Base-by-base conservation (phyloP, 139 green algal species). In the Micractinium sp. region DNA sequence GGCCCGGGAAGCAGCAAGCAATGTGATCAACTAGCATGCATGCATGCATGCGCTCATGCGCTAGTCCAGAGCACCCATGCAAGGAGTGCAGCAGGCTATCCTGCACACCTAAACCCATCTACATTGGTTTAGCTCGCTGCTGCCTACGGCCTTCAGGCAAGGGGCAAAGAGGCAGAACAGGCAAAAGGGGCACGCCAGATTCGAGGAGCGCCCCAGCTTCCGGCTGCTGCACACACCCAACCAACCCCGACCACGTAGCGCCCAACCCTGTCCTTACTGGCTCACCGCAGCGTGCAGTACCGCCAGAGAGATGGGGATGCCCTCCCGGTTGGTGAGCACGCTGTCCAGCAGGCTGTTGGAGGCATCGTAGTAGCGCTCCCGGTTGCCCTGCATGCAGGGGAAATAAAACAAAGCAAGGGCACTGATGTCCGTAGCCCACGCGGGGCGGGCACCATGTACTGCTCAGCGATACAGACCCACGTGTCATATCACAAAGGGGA, bases 281-380 rank as follows among this genome's bases (percentile, higher is more conserved):
- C 29, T 7, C 77, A 97, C 92, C 82, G 93, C 90, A 23, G 91
- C 89, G n/a, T 95, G 90, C 20, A 96, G 47, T 22, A 95, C 66
- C 0, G 90, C 93, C n/a, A 96, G 88, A 53, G 63, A 91, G 81
- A 96, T 95, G 39, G 94, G 95, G 90, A 96, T 96, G 85, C 95
- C 95, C 35, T 88, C 80, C 7, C 91, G 66, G 5, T 61, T 56
- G 29, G 71, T 82, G 56, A 95, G 84, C 89, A 96, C 93, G n/a
- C 69, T 61, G 20, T 88, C 85, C 77, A 95, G 86, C 87, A 95
- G 75, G 1, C 83, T 92, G 90, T 96, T 95, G 47, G 20, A 22
- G 0, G 91, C 87, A 75, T 92, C 88, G 87, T 95, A 94, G 91
- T 95, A 96, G 35, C 91, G 90, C 33, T 83, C 61, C 3, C 75